Conservation (phyloP, 2,329 filamentous ascomycete genomes). For the Aspergillus oerlinghausenensis region DNA sequence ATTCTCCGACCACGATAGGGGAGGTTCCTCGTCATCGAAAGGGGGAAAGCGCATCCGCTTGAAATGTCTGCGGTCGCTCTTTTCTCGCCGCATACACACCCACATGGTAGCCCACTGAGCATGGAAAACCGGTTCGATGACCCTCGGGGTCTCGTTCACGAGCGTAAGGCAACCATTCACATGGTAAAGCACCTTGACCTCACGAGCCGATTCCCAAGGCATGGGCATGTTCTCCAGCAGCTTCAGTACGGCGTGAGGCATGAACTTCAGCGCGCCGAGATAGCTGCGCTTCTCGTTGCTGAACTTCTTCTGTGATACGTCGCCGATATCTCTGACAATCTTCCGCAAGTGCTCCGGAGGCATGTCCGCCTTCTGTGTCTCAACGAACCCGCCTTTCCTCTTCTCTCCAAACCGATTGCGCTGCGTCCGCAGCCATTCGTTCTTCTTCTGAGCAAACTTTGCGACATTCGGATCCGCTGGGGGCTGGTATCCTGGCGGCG, state of each 20-base stretch:
- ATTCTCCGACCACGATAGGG: slow-evolving; percentile 96
- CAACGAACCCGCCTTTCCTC: slow-evolving; percentile 90
- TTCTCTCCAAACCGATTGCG: slow-evolving; percentile 95
- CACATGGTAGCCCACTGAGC: slow-evolving; percentile 99
- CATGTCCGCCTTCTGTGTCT: slow-evolving; percentile 98
- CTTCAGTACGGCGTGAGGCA: slow-evolving; percentile 97
- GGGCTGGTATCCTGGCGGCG: slow-evolving; percentile 80
- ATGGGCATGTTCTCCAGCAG: slow-evolving; percentile 99
- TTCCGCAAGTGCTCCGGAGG: slow-evolving; percentile 97
- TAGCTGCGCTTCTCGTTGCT: slow-evolving; percentile 98
- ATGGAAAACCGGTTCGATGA: slow-evolving; percentile 96
- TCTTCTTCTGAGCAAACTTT: slow-evolving; percentile 98
- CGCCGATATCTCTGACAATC: slow-evolving; percentile 96
- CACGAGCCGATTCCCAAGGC: slow-evolving; percentile 95
- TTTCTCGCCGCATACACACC: slow-evolving; percentile 96
- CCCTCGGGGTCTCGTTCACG: slow-evolving; percentile 92
- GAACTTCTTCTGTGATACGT: slow-evolving; percentile 99
- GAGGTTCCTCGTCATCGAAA: slow-evolving; percentile 97
- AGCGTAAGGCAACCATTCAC: slow-evolving; percentile 95
- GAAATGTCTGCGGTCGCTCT: slow-evolving; percentile 91
- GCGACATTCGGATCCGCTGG: slow-evolving; percentile 76
- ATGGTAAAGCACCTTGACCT: slow-evolving; percentile 97
- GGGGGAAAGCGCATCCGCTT: slow-evolving; percentile 99
- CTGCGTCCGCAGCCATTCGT: slow-evolving; percentile 91
- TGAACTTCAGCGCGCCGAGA: slow-evolving; percentile 94